Evolutionary conservation across 306 rosid species (phyloP), one percentile per base, ranked within the genome.

Genomic region (Inga oerstediana): DNA sequence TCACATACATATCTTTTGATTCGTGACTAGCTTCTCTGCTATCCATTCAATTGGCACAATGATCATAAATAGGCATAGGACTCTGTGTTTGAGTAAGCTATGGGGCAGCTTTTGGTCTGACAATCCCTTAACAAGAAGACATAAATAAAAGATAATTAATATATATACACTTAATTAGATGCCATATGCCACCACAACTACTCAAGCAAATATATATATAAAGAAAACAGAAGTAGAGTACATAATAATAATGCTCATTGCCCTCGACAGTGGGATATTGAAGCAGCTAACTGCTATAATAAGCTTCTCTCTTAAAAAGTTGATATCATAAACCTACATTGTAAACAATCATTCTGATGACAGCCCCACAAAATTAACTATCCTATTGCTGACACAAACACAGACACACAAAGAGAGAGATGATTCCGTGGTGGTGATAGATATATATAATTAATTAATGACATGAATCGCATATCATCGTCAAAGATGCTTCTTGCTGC

Each of bases 401-500:
- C 69, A 62, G 68, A 61, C 1, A 61, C 15, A 62, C 19, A n/a
- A 0, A 70, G 30, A 68, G 27, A 67, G 24, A 34, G 24, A 32
- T 43, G 16, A 70, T 70, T 41, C 52, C 48, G 27, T 37, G 37
- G 73, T 35, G 73, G 10, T 68, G 27, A 17, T 34, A 68, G 62
- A 52, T 52, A 52, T 52, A 52, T 52, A 52, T 52, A 52, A 5
- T 52, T 16, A 27, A 46, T 39, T 34, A 35, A 51, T 39, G 45
- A 32, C 67, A 54, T 35, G 7, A 35, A 54, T 35, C 10, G 7
- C 3, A 58, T 20, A 58, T 58, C 79, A 5, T 75, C 78, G 30
- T 34, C 67, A 52, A 51, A 37, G 46, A 70, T 70, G 41, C 74
- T 70, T 54, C 68, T 75, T 74, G 78, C 65, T 74, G 79, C 49